Base-by-base conservation (phyloP, 352 stramenopile genomes). In the Globisporangium paddicum region DNA sequence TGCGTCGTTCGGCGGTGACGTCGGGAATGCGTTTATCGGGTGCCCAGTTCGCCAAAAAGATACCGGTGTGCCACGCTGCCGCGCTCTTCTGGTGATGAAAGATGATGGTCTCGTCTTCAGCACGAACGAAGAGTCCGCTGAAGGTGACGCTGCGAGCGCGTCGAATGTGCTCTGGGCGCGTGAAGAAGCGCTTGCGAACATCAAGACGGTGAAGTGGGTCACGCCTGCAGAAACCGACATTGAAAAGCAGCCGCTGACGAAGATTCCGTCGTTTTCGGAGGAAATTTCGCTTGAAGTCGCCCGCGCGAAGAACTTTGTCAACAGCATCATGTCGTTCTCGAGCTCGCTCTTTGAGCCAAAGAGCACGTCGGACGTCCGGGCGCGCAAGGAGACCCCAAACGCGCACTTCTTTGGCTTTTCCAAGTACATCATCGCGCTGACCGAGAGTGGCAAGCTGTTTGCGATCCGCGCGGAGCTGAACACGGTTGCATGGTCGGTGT, bases 401-500 rank as follows among this genome's bases (percentile, higher is more conserved):
- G 75, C 84, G 8, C 84, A 91, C 45, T 75, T 91, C 37, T 92
- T 94, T 46, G 82, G 82, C 4, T 92, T 93, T 55, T 90, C 85
- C 30, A 94, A 94, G 79, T 86, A 86, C 53, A 83, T 91, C 28
- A 66, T 94, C 42, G 66, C 77, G 23, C 62, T 89, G 18, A 94
- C 82, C 13, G 71, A 87, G 19, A 93, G 80, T 19, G 85, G 85
- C 40, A 90, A 90, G 62, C 65, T 94, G 30, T 93, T 88, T 66
- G 82, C 80, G 19, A 82, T 94, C 30, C 80, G 79, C n/a, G 79
- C 82, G 14, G 80, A 92, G 47, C 81, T 82, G 23, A 89, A 77
- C 45, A 80, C 72, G 2, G 68, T 94, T 5, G 82, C 75, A 2
- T 94, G 82, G 82, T 86, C 77, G 23, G 64, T 67, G 18, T 93